Conservation (phyloP, 1,139 yeast genomes). For the Pichia cactophila region DNA sequence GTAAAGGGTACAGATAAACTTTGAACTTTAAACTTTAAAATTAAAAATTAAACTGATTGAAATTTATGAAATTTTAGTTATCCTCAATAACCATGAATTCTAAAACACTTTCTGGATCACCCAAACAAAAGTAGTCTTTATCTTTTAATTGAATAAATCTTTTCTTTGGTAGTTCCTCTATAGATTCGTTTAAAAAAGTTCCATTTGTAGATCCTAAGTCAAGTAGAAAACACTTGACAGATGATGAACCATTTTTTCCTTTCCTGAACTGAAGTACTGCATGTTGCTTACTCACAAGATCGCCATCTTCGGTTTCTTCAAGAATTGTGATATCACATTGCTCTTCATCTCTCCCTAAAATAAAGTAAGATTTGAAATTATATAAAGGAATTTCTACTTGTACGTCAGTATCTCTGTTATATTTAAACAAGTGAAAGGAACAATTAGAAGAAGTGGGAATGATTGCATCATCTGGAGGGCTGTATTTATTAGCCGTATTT, state of each 20-base stretch:
- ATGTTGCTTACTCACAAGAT: slow-evolving; percentile 45
- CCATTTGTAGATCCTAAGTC: slow-evolving; percentile 52
- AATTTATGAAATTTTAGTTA: not conserved
- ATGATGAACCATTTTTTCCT: slow-evolving; percentile 11
- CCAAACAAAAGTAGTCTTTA: slow-evolving; percentile 43
- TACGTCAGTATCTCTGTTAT: slow-evolving; percentile 8
- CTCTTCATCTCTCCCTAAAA: slow-evolving; percentile 41
- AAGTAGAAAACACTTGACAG: slow-evolving; percentile 32
- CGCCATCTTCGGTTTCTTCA: slow-evolving; percentile 27
- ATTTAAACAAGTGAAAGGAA: slow-evolving; percentile 14
- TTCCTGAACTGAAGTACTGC: slow-evolving; percentile 45
- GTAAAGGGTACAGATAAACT: slow-evolving; percentile 54
- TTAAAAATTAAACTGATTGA: too few relatives aligned
- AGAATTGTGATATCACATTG: slow-evolving; percentile 37
- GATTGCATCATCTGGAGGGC: slow-evolving; percentile 19
- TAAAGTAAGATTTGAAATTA: slow-evolving; percentile 20
- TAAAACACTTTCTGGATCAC: slow-evolving; percentile 26
- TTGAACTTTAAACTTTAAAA: not conserved
- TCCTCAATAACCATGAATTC: slow-evolving; percentile 16
- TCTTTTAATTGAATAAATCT: slow-evolving; percentile 41
- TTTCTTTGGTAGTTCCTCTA: slow-evolving; percentile 33
- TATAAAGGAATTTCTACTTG: slow-evolving; percentile 16
- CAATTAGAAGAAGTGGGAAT: slow-evolving; percentile 14
- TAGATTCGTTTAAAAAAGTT: slow-evolving; percentile 40
- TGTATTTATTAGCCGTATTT: slow-evolving; percentile 11